A percentile compares a stretch with the other conserved stretches of the same genome.
Conservation (phyloP, 768 basidiomycete genomes). For the Lenzites betulinus region DNA sequence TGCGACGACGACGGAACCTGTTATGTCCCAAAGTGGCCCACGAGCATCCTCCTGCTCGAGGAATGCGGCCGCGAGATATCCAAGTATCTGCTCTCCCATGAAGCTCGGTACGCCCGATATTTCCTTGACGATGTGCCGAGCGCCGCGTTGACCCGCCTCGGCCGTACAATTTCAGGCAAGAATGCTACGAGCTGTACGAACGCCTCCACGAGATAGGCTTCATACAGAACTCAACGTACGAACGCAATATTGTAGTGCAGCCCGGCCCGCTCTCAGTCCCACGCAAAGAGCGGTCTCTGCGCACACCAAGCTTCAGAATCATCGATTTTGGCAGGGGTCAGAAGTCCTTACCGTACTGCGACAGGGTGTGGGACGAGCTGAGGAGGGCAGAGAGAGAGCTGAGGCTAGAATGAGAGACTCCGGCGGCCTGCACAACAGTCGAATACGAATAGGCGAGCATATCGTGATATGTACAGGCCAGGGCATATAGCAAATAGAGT, state of each 20-base stretch:
- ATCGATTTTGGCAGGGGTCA: constrained; percentile 51
- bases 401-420: too few relatives aligned
- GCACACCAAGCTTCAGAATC: constrained; percentile 44
- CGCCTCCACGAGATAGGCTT: constrained; percentile 43
- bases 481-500: too few relatives aligned
- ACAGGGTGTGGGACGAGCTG: too few relatives aligned
- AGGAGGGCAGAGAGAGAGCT: too few relatives aligned
- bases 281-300: constrained; percentile 29
- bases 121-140: background rate
- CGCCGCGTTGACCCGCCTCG: background rate
- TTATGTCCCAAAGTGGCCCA: constrained; percentile 14
- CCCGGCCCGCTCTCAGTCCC: constrained; percentile 41
- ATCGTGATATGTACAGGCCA: too few relatives aligned
- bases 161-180: constrained; percentile 6
- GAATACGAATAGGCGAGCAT: too few relatives aligned
- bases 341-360: background rate
- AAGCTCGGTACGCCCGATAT: constrained; percentile 10
- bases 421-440: too few relatives aligned
- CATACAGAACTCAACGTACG: constrained; percentile 42
- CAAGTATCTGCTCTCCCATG: constrained; percentile 19
- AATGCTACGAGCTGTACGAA: constrained; percentile 34
- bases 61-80: constrained; percentile 43
- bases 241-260: constrained; percentile 47
- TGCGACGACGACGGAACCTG: background rate
- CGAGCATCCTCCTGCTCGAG: constrained; percentile 48